Evolutionary conservation across 75 land plant genomes (phyloP).

Genomic region (Azolla pinnata): DNA sequence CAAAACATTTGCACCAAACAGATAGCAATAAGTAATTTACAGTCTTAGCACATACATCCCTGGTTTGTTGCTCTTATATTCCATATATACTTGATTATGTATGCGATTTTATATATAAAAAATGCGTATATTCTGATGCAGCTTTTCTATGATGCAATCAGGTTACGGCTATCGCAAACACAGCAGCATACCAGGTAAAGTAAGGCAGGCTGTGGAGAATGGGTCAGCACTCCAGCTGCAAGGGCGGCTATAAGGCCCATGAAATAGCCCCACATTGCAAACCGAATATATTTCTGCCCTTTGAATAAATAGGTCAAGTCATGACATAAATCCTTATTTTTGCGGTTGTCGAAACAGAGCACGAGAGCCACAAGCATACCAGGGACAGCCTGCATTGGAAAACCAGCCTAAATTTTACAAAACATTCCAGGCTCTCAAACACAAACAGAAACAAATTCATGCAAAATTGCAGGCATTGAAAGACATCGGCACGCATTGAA

Average conservation of each 20-base stretch:
- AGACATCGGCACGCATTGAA: too few relatives aligned
- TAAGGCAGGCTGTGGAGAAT: conserved; percentile 90
- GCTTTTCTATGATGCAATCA: background rate
- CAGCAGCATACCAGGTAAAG: conserved; percentile 73
- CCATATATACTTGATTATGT: too few relatives aligned
- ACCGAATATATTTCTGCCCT: conserved; percentile 59
- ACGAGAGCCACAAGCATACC: conserved; percentile 91
- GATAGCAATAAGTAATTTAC: too few relatives aligned
- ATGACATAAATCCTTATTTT: conserved; percentile 35
- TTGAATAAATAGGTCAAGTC: conserved; percentile 22
- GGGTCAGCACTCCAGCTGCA: conserved; percentile 71
- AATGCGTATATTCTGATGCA: background rate
- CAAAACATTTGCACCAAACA: too few relatives aligned
- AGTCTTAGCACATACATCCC: too few relatives aligned
- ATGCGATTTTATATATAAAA: too few relatives aligned
- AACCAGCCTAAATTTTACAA: background rate
- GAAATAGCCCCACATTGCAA: conserved; percentile 75
- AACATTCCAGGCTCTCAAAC: background rate
- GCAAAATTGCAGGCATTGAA: too few relatives aligned
- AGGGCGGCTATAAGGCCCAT: conserved; percentile 72
- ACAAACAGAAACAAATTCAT: background rate
- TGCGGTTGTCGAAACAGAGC: conserved; percentile 75
- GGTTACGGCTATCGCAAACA: background rate
- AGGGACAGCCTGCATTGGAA: conserved; percentile 77
- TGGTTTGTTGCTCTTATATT: too few relatives aligned